A percentile compares a stretch with the other conserved stretches of the same genome.
Evolutionary conservation across 1,284 basidiomycete genomes (phyloP).

Genomic region (Irpex sp.): DNA sequence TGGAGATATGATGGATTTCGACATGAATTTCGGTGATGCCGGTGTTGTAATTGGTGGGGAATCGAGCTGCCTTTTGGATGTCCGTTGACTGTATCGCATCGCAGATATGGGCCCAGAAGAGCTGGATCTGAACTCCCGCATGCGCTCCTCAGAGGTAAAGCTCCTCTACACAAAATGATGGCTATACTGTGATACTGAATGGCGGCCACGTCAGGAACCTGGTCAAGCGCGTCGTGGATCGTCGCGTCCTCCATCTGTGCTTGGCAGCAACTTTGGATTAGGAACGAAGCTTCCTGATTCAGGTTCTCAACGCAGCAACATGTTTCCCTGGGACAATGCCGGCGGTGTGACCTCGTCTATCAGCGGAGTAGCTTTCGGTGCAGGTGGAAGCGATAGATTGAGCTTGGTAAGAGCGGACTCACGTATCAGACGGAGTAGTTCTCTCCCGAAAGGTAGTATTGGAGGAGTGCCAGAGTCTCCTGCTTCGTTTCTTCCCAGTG

Average conservation of each 20-base stretch:
- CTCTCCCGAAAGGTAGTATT: constrained; percentile 47
- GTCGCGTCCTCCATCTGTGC: constrained; percentile 49
- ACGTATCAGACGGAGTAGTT: constrained; percentile 45
- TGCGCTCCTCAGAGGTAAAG: constrained; percentile 66
- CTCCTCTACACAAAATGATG: neutral
- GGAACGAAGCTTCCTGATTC: constrained; percentile 33
- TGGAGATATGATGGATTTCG: constrained; percentile 10
- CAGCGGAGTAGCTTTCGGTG: constrained; percentile 33
- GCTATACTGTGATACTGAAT: neutral
- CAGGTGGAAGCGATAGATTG: constrained; percentile 40
- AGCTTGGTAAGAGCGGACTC: constrained; percentile 50
- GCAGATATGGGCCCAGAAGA: neutral
- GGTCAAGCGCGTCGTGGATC: constrained; percentile 61
- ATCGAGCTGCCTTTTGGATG: neutral
- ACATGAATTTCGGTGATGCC: constrained; percentile 20
- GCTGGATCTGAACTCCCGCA: constrained; percentile 24
- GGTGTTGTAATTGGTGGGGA: neutral
- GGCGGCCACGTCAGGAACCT: constrained; percentile 51
- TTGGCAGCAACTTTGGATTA: constrained; percentile 45
- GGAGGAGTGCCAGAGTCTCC: constrained; percentile 47
- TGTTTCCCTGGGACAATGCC: constrained; percentile 83
- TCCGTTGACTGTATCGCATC: neutral
- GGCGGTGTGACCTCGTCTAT: constrained; percentile 56
- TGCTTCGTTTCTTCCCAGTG: constrained; percentile 32
- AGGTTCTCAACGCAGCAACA: constrained; percentile 60